phyloP scores from a whole-genome alignment of 805 yeast genomes.

The Danielia oregonensis region DNA sequence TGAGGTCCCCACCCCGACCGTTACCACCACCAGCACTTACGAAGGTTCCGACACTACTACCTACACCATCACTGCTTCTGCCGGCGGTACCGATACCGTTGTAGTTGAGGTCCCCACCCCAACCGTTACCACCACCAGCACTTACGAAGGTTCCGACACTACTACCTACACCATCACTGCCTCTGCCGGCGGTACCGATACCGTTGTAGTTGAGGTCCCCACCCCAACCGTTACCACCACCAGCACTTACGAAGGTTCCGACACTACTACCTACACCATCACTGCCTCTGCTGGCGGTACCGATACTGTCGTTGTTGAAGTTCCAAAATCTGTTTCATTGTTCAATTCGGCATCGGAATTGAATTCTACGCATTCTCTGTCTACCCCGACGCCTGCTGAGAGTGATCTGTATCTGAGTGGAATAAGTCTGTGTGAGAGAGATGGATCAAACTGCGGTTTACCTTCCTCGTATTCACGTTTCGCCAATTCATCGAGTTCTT shows the following conservation, averaged over 20 bases:
- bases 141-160: background rate
- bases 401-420: no score
- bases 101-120: constrained; percentile 15
- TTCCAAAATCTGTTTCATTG: constrained; percentile 10
- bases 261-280: constrained; percentile 5
- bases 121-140: constrained; percentile 6
- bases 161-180: no score
- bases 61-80: constrained; percentile 14
- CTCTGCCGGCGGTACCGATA: constrained; percentile 7
- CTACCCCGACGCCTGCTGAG: no score
- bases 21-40: constrained; percentile 3
- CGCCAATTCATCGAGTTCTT: no score
- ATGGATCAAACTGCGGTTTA: no score
- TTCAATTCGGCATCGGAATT: no score
- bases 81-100: no score
- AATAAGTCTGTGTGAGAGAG: no score
- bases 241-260: no score
- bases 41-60: constrained; percentile 7
- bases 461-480: no score
- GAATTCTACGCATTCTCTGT: no score
- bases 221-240: constrained; percentile 3
- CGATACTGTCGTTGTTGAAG: constrained; percentile 10
- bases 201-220: constrained; percentile 8
- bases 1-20: constrained; percentile 4
- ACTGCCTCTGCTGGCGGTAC: constrained; percentile 9